A percentile compares a stretch with the other conserved stretches of the same genome.
These are phyloP conservation scores for Cercospora citrullina DNA, from an alignment of 2,329 filamentous ascomycete species.

Conservation along the genomic window DNA sequence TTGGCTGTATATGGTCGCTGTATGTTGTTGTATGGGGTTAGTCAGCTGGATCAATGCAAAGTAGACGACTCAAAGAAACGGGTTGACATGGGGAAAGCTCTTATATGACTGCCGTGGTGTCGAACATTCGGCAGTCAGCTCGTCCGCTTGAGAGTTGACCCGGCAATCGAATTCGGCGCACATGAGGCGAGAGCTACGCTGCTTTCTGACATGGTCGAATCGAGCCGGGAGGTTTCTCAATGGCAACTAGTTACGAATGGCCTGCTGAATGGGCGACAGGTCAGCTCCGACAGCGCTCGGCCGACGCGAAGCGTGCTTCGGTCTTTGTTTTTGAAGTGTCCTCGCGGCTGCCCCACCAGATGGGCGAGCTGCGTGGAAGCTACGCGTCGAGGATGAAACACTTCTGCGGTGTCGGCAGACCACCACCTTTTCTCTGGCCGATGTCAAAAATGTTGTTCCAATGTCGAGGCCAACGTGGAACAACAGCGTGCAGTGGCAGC, in stretches of 20 bases:
- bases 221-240: not conserved
- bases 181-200: conserved; percentile 16
- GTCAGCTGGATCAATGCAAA: not conserved
- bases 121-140: conserved; percentile 10
- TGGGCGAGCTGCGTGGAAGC: not conserved
- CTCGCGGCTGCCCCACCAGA: not conserved
- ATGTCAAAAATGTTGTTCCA: not conserved
- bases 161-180: conserved; percentile 20
- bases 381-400: not conserved
- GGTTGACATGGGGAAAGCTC: not conserved
- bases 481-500: not conserved
- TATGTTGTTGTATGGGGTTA: not conserved
- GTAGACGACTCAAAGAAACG: not conserved
- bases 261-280: conserved; percentile 6
- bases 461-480: not conserved
- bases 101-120: conserved; percentile 7
- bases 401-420: not conserved
- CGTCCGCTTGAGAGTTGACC: conserved; percentile 12
- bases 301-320: conserved; percentile 1
- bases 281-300: conserved; percentile 1
- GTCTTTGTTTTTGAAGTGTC: not conserved
- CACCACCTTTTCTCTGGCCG: not conserved
- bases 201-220: conserved; percentile 12
- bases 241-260: conserved; percentile 22
- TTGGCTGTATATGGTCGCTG: conserved; percentile 1